Evolutionary conservation across 495 filamentous ascomycete genomes (phyloP), one percentile per base, ranked within the genome.

Genomic region (Trichoderma gamsii): DNA sequence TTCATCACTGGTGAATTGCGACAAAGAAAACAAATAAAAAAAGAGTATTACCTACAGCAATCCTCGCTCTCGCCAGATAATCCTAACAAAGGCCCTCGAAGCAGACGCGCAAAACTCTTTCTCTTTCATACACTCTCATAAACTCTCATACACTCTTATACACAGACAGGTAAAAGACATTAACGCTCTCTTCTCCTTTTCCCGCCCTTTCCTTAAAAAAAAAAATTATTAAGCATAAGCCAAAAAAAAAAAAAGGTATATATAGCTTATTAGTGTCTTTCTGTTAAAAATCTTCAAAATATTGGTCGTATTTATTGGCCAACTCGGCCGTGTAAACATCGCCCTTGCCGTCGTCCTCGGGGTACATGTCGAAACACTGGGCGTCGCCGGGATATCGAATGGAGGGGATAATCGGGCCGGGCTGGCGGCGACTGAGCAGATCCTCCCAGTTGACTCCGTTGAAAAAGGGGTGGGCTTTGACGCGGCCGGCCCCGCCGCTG

Each of bases 381-480:
- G 92, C 88, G 74, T 98, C 94, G 16, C 91, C 92, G 4, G 90
- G 85, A 69, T 89, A 89, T 35, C 88, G 82, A 41, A 98, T 80
- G 73, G 89, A 86, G 9, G 94, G 94, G 64, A 96, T 85, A 71
- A 98, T 97, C 21, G 94, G 94, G 0, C 93, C 93, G 67, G 89
- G 83, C 67, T 87, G 78, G 56, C 85, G 84, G 25, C 85, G 83
- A 69, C 89, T 79, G 68, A 90, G 92, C 27, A 97, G 78, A 49
- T 89, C 89, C 49, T 97, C 87, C 95, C 95, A 99, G 71, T 92
- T 84, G 66, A 97, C 86, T 41, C 85, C 84, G 67, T 82, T 72
- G 78, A 98, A 99, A 78, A 96, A 99, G 2, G 91, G 87, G 71
- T 99, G 95, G 3, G 82, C 76, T 76, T 96, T 97, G 67, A 99